A percentile compares a stretch with the other conserved stretches of the same genome.
phyloP scores from a whole-genome alignment of 2,329 filamentous ascomycete species.

The Trichoderma sp. region DNA sequence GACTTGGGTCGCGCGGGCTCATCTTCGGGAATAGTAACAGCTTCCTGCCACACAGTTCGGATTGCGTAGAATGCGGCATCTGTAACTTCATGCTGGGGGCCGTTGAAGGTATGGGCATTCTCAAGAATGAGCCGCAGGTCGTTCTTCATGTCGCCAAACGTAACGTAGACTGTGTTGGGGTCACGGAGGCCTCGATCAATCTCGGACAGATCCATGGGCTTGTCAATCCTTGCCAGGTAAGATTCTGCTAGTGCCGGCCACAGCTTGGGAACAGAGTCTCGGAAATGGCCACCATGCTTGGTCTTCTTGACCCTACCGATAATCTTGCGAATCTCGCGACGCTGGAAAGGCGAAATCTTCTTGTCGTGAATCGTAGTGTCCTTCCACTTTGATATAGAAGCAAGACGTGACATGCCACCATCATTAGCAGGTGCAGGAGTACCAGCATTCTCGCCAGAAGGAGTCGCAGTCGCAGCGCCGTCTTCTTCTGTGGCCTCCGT shows the following conservation, averaged over 20 bases:
- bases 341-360: conserved; percentile 57
- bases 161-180: conserved; percentile 56
- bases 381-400: conserved; percentile 38
- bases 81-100: conserved; percentile 70
- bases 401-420: conserved; percentile 23
- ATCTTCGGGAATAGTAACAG: conserved; percentile 43
- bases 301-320: conserved; percentile 81
- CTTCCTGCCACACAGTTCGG: conserved; percentile 49
- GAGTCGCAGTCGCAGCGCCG: conserved; percentile 20
- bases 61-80: conserved; percentile 54
- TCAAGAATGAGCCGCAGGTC: conserved; percentile 76
- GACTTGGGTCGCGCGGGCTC: conserved; percentile 60
- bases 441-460: conserved; percentile 23
- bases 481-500: conserved; percentile 56
- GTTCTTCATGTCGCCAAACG: conserved; percentile 67
- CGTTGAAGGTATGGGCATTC: conserved; percentile 83
- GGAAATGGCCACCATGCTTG: conserved; percentile 73
- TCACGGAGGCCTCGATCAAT: conserved; percentile 79
- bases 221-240: conserved; percentile 64
- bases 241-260: conserved; percentile 75
- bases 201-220: conserved; percentile 79
- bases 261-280: conserved; percentile 71
- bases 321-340: conserved; percentile 61
- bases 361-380: conserved; percentile 44
- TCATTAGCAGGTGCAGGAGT: conserved; percentile 22